These are phyloP conservation scores for Erythrophleum fordii DNA, from an alignment of 306 rosid species.

Conservation along the genomic window DNA sequence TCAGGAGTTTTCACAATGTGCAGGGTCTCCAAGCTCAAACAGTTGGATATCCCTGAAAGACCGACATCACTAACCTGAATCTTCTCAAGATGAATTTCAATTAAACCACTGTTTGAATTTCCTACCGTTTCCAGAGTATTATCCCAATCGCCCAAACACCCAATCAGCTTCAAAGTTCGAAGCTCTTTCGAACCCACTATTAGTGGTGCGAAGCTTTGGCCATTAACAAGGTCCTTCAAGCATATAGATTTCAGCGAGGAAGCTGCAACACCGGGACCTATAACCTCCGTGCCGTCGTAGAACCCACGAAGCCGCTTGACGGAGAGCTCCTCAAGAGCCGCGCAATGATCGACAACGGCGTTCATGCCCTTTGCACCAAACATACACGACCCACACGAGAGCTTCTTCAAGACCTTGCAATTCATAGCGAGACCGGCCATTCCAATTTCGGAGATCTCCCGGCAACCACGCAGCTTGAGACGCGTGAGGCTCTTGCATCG, in stretches of 20 bases:
- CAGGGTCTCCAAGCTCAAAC: slow-evolving; percentile 61
- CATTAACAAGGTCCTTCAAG: slow-evolving; percentile 69
- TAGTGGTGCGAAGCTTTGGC: slow-evolving; percentile 70
- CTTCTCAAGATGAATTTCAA: slow-evolving; percentile 79
- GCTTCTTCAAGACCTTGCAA: slow-evolving; percentile 68
- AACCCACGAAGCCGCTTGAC: slow-evolving; percentile 77
- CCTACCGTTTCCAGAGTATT: slow-evolving; percentile 55
- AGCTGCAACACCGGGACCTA: slow-evolving; percentile 50
- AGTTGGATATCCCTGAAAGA: slow-evolving; percentile 62
- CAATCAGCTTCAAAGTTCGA: slow-evolving; percentile 60
- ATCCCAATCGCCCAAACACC: slow-evolving; percentile 88
- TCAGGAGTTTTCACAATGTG: slow-evolving; percentile 71
- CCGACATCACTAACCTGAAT: slow-evolving; percentile 82
- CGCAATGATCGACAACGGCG: slow-evolving; percentile 59
- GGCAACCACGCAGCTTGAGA: slow-evolving; percentile 79
- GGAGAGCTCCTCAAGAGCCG: slow-evolving; percentile 70
- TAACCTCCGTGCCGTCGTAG: slow-evolving; percentile 48
- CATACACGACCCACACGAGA: slow-evolving; percentile 70
- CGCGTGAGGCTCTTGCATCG: slow-evolving; percentile 68
- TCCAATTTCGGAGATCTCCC: slow-evolving; percentile 62
- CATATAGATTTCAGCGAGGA: slow-evolving; percentile 63
- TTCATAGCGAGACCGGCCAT: slow-evolving; percentile 64
- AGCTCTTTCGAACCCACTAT: slow-evolving; percentile 67
- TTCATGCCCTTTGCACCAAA: slow-evolving; percentile 69
- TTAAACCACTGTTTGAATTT: slow-evolving; percentile 43